Conservation (phyloP, 1,139 yeast genomes). For the Sugiyamaella pinicola region DNA sequence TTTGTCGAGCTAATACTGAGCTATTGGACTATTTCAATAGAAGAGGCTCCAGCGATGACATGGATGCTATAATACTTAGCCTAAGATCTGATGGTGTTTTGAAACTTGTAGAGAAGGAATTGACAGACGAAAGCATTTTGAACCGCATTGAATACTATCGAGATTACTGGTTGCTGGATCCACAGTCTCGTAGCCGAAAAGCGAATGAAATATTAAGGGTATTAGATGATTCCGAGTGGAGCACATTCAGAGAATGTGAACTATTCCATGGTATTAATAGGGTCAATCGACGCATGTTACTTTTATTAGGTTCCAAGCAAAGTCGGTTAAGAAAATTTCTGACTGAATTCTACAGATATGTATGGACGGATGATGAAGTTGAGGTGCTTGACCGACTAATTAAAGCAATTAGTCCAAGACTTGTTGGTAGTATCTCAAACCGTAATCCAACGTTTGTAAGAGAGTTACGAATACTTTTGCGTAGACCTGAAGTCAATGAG, state of each 20-base stretch:
- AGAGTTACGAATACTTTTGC: background rate
- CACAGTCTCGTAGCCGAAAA: slow-evolving; percentile 2
- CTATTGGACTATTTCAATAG: background rate
- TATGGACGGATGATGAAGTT: slow-evolving; percentile 8
- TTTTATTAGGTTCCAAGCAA: slow-evolving; percentile 4
- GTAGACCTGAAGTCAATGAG: background rate
- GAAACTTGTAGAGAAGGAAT: background rate
- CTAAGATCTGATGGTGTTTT: background rate
- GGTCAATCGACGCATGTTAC: background rate
- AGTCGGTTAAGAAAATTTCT: slow-evolving; percentile 3
- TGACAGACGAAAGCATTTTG: background rate
- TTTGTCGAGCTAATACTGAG: background rate
- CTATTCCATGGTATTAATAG: slow-evolving; percentile 6
- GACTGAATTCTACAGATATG: background rate
- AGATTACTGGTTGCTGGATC: slow-evolving; percentile 11
- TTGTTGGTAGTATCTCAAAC: background rate
- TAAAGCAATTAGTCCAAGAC: slow-evolving; percentile 10
- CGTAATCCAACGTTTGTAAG: slow-evolving; percentile 1
- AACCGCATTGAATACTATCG: slow-evolving; percentile 7
- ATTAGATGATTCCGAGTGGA: slow-evolving; percentile 3
- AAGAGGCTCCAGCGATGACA: background rate
- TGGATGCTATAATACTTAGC: background rate
- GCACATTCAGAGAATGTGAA: slow-evolving; percentile 5
- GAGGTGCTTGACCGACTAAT: background rate
- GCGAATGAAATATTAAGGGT: slow-evolving; percentile 3